These are phyloP conservation scores for Leucaena leucocephala DNA, from an alignment of 306 rosid genomes.

Conservation along the genomic window DNA sequence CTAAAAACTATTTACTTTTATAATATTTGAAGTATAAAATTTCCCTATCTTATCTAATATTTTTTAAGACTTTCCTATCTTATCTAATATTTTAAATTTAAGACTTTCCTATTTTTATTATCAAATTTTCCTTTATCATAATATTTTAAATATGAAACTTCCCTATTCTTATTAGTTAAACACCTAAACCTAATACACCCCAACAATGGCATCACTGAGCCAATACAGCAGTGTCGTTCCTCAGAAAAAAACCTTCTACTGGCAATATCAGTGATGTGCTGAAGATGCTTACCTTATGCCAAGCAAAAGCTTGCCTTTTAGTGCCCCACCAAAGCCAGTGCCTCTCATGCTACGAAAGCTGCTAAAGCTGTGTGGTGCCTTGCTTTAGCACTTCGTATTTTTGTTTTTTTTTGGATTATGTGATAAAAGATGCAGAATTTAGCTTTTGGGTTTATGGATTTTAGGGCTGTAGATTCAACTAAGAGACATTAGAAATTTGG, in stretches of 20 bases:
- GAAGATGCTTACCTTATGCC: neutral
- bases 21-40: neutral
- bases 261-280: neutral
- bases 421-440: neutral
- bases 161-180: neutral
- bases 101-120: neutral
- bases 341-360: neutral
- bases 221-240: neutral
- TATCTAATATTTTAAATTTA: too few relatives aligned
- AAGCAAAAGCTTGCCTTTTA: neutral
- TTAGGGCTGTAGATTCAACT: neutral
- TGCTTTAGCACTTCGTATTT: neutral
- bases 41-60: neutral
- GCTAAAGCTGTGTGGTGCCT: neutral
- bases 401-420: neutral
- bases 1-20: neutral
- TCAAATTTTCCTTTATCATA: neutral
- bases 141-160: neutral
- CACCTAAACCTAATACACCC: neutral
- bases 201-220: neutral
- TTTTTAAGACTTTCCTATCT: neutral
- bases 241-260: neutral
- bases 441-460: neutral
- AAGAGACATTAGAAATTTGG: neutral
- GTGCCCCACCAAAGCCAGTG: neutral